Conservation (phyloP, 331 rosid species). For the Prunus yedoensis region DNA sequence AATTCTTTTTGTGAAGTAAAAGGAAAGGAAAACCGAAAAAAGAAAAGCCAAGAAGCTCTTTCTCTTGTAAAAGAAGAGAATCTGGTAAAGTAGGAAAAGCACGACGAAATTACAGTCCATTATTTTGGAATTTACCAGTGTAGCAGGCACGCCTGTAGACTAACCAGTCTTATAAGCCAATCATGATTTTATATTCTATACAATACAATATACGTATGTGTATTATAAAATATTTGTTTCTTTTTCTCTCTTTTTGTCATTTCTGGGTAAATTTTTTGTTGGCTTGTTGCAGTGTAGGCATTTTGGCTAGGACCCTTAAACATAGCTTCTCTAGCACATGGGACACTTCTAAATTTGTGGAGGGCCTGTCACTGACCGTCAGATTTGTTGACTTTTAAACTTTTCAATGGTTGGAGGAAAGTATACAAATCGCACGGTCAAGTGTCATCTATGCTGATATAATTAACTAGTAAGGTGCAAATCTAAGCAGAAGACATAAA, state of each 20-base stretch:
- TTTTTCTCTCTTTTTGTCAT: background rate
- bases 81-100: conserved; percentile 58
- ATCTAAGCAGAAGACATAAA: no score
- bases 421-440: conserved; percentile 31
- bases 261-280: background rate
- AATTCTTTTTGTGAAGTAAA: background rate
- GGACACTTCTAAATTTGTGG: background rate
- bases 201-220: no score
- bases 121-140: conserved; percentile 23
- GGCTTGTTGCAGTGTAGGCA: background rate
- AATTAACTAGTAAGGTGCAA: no score
- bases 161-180: background rate
- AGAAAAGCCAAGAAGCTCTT: conserved; percentile 30
- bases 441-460: background rate
- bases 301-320: conserved; percentile 1
- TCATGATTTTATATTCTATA: background rate
- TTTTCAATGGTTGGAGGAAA: conserved; percentile 11
- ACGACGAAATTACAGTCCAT: conserved; percentile 43
- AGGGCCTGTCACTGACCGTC: conserved; percentile 27
- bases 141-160: conserved; percentile 15
- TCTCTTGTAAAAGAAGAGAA: conserved; percentile 53
- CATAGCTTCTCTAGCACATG: background rate
- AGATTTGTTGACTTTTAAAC: conserved; percentile 20
- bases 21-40: background rate
- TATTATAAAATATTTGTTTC: background rate